Conservation (phyloP, 108 stramenopile species). For the Skeletonema potamos region DNA sequence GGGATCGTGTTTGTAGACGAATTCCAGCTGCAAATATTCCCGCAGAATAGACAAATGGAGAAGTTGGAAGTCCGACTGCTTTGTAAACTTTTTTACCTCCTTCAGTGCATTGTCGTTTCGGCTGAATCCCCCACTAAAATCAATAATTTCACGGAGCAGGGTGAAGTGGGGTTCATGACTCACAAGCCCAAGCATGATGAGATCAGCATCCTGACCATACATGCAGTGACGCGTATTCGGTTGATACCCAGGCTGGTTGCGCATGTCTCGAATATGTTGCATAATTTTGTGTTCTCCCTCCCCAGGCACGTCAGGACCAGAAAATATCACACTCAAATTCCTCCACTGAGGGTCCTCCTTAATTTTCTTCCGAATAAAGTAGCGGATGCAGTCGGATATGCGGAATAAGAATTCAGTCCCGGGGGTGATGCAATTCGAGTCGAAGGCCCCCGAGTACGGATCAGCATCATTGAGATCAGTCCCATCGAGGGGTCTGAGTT, state of each 20-base stretch:
- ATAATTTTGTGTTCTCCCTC: slow-evolving; percentile 99
- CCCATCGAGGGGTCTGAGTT: slow-evolving; percentile 40
- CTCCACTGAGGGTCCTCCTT: slow-evolving; percentile 96
- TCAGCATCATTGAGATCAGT: slow-evolving; percentile 20
- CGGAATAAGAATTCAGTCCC: slow-evolving; percentile 97
- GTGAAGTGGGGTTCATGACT: slow-evolving; percentile 98
- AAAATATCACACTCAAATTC: slow-evolving; percentile 91
- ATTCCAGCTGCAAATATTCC: slow-evolving; percentile 95
- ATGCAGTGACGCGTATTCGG: slow-evolving; percentile 97
- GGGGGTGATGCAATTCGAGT: slow-evolving; percentile 99
- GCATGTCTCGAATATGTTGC: slow-evolving; percentile 95
- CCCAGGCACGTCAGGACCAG: slow-evolving; percentile 97
- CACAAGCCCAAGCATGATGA: slow-evolving; percentile 98
- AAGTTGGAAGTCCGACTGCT: slow-evolving; percentile 96
- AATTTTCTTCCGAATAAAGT: slow-evolving; percentile 93
- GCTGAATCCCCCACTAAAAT: slow-evolving; percentile 71
- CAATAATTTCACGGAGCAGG: slow-evolving; percentile 93
- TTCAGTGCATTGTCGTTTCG: slow-evolving; percentile 78
- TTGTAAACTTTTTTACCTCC: slow-evolving; percentile 91
- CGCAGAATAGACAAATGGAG: slow-evolving; percentile 94
- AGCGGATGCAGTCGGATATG: slow-evolving; percentile 86
- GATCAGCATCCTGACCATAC: slow-evolving; percentile 99
- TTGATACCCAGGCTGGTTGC: slow-evolving; percentile 75
- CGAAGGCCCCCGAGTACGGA: slow-evolving; percentile 72
- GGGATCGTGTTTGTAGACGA: slow-evolving; percentile 48